Evolutionary conservation across 176 grass and related monocot genomes (phyloP).

Genomic region (Pontederia paniculata): DNA sequence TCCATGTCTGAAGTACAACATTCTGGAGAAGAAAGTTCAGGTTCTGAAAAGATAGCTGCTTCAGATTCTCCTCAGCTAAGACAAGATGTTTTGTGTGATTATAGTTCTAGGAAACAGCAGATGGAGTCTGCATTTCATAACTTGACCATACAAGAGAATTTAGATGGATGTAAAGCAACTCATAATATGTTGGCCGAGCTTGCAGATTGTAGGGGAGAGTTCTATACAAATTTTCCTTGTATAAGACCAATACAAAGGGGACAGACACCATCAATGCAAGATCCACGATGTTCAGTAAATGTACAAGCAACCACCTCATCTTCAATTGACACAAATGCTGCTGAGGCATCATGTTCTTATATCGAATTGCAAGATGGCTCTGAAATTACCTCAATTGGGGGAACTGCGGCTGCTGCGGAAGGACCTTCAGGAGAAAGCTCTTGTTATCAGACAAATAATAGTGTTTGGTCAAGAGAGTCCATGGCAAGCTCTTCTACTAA

Average conservation of each 20-base stretch:
- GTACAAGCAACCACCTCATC: background rate
- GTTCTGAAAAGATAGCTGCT: conserved; percentile 15
- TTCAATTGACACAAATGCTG: conserved; percentile 6
- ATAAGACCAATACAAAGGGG: conserved; percentile 24
- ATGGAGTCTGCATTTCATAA: conserved; percentile 49
- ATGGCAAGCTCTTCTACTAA: conserved; percentile 32
- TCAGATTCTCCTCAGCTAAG: conserved; percentile 33
- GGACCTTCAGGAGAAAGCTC: conserved; percentile 59
- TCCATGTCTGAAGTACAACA: conserved; percentile 40
- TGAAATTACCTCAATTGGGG: conserved; percentile 38
- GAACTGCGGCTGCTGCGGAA: conserved; percentile 29
- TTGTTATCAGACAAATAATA: conserved; percentile 53
- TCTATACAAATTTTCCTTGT: conserved; percentile 21
- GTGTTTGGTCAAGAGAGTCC: conserved; percentile 55
- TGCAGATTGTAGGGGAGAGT: conserved; percentile 39
- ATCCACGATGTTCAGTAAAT: conserved; percentile 9
- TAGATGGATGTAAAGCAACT: conserved; percentile 27
- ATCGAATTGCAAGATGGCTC: conserved; percentile 31
- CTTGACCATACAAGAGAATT: conserved; percentile 45
- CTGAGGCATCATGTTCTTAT: conserved; percentile 27
- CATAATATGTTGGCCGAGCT: conserved; percentile 41
- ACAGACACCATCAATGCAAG: conserved; percentile 2
- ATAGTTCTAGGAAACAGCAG: conserved; percentile 31
- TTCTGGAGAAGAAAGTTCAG: conserved; percentile 34
- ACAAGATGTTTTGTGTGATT: conserved; percentile 33